A percentile compares a stretch with the other conserved stretches of the same genome.
Conservation (phyloP, 495 filamentous ascomycete genomes). For the Penicillium steckii region DNA sequence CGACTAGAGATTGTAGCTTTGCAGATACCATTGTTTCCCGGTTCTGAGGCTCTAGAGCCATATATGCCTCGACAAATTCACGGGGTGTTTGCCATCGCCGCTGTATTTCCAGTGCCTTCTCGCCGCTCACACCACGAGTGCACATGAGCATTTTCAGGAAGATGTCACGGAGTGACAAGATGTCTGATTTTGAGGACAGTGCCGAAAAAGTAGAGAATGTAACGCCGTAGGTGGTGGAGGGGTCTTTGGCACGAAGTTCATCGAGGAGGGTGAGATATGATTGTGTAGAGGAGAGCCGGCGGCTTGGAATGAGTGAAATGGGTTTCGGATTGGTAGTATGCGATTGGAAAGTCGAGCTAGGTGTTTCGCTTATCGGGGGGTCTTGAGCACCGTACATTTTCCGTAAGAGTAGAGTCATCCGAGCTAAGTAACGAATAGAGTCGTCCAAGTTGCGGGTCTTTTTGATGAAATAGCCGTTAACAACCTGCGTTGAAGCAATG, state of each 20-base stretch:
- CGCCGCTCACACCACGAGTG: conserved; percentile 70
- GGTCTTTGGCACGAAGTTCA: conserved; percentile 50
- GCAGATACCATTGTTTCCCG: conserved; percentile 50
- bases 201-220: conserved; percentile 71
- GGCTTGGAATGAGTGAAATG: conserved; percentile 60
- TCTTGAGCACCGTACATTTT: conserved; percentile 58
- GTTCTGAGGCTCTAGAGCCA: conserved; percentile 48
- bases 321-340: background rate
- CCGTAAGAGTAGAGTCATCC: conserved; percentile 70
- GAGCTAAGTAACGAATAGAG: conserved; percentile 73
- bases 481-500: conserved; percentile 77
- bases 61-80: conserved; percentile 67
- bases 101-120: conserved; percentile 82
- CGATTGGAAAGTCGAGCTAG: background rate
- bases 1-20: conserved; percentile 55
- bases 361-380: conserved; percentile 7
- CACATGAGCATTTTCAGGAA: conserved; percentile 90
- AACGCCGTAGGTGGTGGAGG: conserved; percentile 57
- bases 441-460: conserved; percentile 75
- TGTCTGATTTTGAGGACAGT: conserved; percentile 71
- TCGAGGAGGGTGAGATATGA: conserved; percentile 69
- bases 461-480: conserved; percentile 82
- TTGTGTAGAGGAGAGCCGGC: conserved; percentile 58
- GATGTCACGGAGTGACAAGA: conserved; percentile 69
- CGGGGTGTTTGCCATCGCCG: conserved; percentile 70